Conservation (phyloP, 192 early-diverging fungal genomes). For the Backusella australiensis region DNA sequence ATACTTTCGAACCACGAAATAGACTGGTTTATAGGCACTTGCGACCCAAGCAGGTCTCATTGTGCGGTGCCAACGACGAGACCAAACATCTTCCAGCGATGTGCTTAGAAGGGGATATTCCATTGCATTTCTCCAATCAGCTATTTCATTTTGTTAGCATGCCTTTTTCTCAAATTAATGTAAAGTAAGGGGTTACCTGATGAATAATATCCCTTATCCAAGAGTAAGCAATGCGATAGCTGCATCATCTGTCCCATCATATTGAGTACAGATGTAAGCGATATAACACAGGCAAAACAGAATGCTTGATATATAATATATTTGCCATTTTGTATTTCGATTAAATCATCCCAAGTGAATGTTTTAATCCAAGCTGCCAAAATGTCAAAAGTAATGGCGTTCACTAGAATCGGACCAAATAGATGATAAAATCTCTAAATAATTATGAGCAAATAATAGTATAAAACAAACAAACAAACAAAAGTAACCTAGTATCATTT, state of each 20-base stretch:
- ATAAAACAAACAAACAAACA: background rate
- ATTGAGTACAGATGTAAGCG: slow-evolving; percentile 9
- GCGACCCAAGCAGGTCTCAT: slow-evolving; percentile 10
- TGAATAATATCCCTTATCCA: slow-evolving; percentile 4
- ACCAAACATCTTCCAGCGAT: slow-evolving; percentile 18
- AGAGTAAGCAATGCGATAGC: slow-evolving; percentile 9
- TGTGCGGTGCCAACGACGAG: slow-evolving; percentile 17
- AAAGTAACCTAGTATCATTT: background rate
- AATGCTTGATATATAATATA: background rate
- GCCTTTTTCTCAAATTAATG: background rate
- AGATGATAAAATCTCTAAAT: slow-evolving; percentile 20
- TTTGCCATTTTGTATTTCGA: background rate
- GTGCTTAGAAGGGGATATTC: slow-evolving; percentile 7
- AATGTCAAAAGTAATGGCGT: background rate
- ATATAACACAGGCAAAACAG: background rate
- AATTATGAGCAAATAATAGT: background rate
- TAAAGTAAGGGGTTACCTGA: slow-evolving; percentile 12
- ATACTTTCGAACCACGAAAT: slow-evolving; percentile 2
- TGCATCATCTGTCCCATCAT: slow-evolving; percentile 1
- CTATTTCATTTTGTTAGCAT: background rate
- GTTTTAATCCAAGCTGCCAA: slow-evolving; percentile 9
- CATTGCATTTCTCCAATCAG: slow-evolving; percentile 16
- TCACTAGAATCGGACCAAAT: background rate
- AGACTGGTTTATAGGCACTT: slow-evolving; percentile 10
- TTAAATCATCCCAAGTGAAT: slow-evolving; percentile 5